These are phyloP conservation scores for Bolboschoenus planiculmis DNA, from an alignment of 176 grass and related monocot genomes.

Conservation along the genomic window DNA sequence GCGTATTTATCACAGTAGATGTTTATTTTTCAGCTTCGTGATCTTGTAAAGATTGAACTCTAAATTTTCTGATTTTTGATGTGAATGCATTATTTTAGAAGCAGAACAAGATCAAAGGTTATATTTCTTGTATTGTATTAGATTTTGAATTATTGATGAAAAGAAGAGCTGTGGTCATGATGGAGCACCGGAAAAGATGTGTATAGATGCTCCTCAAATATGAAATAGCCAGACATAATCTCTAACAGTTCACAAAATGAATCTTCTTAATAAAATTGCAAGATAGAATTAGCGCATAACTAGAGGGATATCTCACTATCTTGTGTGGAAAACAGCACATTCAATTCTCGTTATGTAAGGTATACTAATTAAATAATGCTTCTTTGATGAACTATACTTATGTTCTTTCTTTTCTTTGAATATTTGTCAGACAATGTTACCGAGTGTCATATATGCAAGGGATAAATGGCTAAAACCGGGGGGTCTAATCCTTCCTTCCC, in stretches of 20 bases:
- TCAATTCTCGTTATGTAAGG: not conserved
- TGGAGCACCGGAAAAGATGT: not conserved
- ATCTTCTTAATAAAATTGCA: not conserved
- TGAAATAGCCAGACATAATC: not conserved
- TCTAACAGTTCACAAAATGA: not conserved
- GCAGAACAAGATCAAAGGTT: not conserved
- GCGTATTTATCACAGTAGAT: not conserved
- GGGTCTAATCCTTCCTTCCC: constrained; percentile 93
- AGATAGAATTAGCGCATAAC: not conserved
- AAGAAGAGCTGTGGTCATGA: not conserved
- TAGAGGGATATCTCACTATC: not conserved
- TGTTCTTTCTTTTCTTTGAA: constrained; percentile 15
- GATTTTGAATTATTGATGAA: not conserved
- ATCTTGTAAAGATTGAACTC: not conserved
- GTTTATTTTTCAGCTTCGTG: not conserved
- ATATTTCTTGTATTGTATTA: not conserved
- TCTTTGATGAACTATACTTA: not conserved
- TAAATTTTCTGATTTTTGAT: not conserved
- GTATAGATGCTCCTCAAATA: not conserved
- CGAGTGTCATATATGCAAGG: constrained; percentile 83
- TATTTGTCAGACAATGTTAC: constrained; percentile 68
- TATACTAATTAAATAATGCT: not conserved
- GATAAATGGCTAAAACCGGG: constrained; percentile 95
- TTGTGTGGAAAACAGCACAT: not conserved
- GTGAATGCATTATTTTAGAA: not conserved